Percentiles rank a stretch among this genome's conserved stretches.
Evolutionary conservation across 176 grass and related monocot species (phyloP).

Genomic region (Eremochloa ophiuroides): DNA sequence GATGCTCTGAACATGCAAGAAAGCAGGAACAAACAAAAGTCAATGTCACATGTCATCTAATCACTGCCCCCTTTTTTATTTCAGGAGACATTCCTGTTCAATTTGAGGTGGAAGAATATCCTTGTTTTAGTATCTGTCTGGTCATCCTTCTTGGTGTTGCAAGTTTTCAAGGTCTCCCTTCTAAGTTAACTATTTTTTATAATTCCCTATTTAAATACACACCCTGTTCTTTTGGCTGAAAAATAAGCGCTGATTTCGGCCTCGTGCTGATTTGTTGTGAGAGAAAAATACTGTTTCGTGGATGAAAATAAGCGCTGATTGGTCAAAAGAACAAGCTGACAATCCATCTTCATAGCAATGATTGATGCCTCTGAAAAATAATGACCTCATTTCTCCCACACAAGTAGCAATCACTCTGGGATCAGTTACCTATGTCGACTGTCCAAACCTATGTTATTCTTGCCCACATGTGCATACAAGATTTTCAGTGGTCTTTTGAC

Average conservation of each 20-base stretch:
- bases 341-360: not conserved
- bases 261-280: no score
- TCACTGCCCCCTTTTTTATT: conserved; percentile 4
- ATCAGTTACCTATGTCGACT: not conserved
- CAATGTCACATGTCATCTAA: not conserved
- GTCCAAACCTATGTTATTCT: not conserved
- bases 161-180: conserved; percentile 76
- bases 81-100: conserved; percentile 76
- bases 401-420: not conserved
- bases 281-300: no score
- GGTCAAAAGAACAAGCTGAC: no score
- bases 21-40: conserved; percentile 7
- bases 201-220: not conserved
- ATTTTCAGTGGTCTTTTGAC: not conserved
- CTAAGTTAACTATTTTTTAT: not conserved
- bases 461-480: not conserved
- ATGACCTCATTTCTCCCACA: not conserved
- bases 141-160: conserved; percentile 69
- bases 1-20: conserved; percentile 15
- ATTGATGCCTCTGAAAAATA: not conserved
- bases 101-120: conserved; percentile 84
- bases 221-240: no score
- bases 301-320: no score
- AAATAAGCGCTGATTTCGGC: no score
- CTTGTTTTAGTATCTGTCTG: conserved; percentile 61